Percentiles rank a stretch among this genome's conserved stretches.
Evolutionary conservation across 2,329 filamentous ascomycete genomes (phyloP).

Genomic region (Xenoacremonium recifei): DNA sequence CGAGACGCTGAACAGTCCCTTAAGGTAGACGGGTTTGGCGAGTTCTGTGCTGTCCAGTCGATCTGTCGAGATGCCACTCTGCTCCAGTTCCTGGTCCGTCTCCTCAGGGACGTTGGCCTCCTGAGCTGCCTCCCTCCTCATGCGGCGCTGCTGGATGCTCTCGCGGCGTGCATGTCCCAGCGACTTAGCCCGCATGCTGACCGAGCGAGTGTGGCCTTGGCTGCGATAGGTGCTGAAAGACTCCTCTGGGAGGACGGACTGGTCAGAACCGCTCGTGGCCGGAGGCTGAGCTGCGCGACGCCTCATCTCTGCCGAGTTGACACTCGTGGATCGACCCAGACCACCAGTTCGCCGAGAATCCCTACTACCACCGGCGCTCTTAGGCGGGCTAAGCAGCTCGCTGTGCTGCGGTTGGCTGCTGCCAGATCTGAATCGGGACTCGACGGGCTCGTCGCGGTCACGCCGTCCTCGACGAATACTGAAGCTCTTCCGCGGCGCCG

Average conservation of each 20-base stretch:
- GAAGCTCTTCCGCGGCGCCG: slow-evolving; percentile 79
- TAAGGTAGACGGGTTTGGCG: slow-evolving; percentile 91
- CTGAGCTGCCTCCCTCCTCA: slow-evolving; percentile 67
- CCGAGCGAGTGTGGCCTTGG: slow-evolving; percentile 53
- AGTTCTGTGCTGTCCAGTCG: slow-evolving; percentile 69
- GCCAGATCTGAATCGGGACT: slow-evolving; percentile 49
- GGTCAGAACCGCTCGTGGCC: slow-evolving; percentile 76
- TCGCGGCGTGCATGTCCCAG: slow-evolving; percentile 86
- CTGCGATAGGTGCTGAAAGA: slow-evolving; percentile 50
- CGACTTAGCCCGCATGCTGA: slow-evolving; percentile 77
- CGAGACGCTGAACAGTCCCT: slow-evolving; percentile 94
- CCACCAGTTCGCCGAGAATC: slow-evolving; percentile 62
- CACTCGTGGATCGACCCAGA: slow-evolving; percentile 83
- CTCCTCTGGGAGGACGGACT: slow-evolving; percentile 60
- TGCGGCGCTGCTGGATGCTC: slow-evolving; percentile 84
- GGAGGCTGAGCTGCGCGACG: slow-evolving; percentile 68
- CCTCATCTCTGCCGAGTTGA: slow-evolving; percentile 82
- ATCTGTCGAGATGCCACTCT: slow-evolving; percentile 60
- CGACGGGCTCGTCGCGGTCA: slow-evolving; percentile 50
- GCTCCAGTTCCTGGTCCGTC: slow-evolving; percentile 75
- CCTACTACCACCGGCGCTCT: slow-evolving; percentile 54
- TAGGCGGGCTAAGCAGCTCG: slow-evolving; percentile 74
- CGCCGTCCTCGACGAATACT: slow-evolving; percentile 67
- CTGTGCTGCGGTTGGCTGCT: slow-evolving; percentile 71
- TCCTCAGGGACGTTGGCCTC: slow-evolving; percentile 86